Percentiles rank a stretch among this genome's conserved stretches.
phyloP scores from a whole-genome alignment of 129 eudicot species.

The carrot (Daucus carota) region DNA sequence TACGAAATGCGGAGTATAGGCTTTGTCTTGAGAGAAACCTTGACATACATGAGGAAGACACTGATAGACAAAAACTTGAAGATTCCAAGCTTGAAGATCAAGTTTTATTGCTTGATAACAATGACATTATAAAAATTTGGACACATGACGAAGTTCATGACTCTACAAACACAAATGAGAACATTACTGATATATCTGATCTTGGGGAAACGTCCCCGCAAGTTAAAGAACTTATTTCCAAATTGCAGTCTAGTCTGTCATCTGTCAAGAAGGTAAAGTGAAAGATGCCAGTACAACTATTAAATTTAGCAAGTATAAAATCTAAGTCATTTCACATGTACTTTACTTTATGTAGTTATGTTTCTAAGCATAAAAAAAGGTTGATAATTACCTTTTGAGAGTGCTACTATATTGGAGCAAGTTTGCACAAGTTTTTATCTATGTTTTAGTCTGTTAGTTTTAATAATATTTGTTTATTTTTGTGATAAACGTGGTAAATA shows the following conservation, averaged over 20 bases:
- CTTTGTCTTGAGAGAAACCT: slow-evolving; percentile 90
- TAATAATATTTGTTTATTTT: not conserved
- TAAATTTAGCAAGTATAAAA: not conserved
- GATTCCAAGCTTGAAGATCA: slow-evolving; percentile 43
- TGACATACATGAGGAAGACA: slow-evolving; percentile 52
- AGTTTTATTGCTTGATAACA: slow-evolving; percentile 28
- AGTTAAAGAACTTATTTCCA: slow-evolving; percentile 48
- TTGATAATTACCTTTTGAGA: no score
- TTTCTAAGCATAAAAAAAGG: not conserved
- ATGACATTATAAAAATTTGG: slow-evolving; percentile 15
- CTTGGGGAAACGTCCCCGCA: slow-evolving; percentile 71
- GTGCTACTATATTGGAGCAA: not conserved
- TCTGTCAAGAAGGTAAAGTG: slow-evolving; percentile 68
- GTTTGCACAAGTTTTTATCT: not conserved
- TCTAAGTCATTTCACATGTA: not conserved
- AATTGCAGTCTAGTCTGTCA: slow-evolving; percentile 73
- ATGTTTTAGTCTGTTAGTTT: not conserved
- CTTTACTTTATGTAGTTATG: not conserved
- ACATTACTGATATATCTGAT: slow-evolving; percentile 37
- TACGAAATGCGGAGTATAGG: slow-evolving; percentile 93
- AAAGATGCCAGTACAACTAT: not conserved
- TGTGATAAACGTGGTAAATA: not conserved
- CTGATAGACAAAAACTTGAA: slow-evolving; percentile 28
- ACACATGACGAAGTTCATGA: slow-evolving; percentile 30
- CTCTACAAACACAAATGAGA: slow-evolving; percentile 31